Percentiles rank a stretch among this genome's conserved stretches.
Evolutionary conservation across 2,329 filamentous ascomycete species (phyloP).

Genomic region (Penicillium sp.): DNA sequence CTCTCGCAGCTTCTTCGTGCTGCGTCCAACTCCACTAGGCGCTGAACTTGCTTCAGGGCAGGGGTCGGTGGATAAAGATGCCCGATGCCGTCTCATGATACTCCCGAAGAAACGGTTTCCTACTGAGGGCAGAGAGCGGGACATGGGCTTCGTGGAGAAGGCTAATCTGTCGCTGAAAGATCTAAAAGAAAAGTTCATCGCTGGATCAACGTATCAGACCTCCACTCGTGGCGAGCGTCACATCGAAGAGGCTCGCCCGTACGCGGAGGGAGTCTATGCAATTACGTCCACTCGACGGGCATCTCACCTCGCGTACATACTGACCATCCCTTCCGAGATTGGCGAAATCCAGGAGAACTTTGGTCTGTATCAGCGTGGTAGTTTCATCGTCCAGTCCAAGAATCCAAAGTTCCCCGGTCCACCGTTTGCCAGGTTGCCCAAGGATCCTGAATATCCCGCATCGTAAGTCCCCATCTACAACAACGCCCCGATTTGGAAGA

Average conservation of each 20-base stretch:
- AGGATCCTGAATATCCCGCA: conserved; percentile 72
- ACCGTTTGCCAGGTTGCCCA: conserved; percentile 65
- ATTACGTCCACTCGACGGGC: conserved; percentile 74
- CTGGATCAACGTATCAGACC: conserved; percentile 72
- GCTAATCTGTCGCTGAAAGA: conserved; percentile 67
- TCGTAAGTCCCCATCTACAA: conserved; percentile 58
- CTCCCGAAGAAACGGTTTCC: conserved; percentile 87
- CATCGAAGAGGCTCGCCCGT: conserved; percentile 70
- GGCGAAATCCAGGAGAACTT: conserved; percentile 77
- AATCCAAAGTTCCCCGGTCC: conserved; percentile 76
- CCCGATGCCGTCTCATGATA: conserved; percentile 73
- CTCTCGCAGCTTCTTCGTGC: conserved; percentile 77
- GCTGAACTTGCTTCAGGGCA: conserved; percentile 65
- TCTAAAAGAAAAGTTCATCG: conserved; percentile 75
- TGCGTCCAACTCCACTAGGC: conserved; percentile 74
- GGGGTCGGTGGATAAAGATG: conserved; percentile 60
- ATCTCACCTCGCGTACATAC: conserved; percentile 78
- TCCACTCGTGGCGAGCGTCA: conserved; percentile 75
- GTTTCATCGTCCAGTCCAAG: conserved; percentile 79
- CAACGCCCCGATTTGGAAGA: neutral
- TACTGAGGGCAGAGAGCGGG: conserved; percentile 69
- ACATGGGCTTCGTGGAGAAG: conserved; percentile 86
- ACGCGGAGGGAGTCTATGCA: conserved; percentile 86
- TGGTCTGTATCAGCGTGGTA: conserved; percentile 72
- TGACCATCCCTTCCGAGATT: conserved; percentile 73